A percentile compares a stretch with the other conserved stretches of the same genome.
Evolutionary conservation across 352 stramenopile genomes (phyloP).

Genomic region (Phytophthora crassamura): DNA sequence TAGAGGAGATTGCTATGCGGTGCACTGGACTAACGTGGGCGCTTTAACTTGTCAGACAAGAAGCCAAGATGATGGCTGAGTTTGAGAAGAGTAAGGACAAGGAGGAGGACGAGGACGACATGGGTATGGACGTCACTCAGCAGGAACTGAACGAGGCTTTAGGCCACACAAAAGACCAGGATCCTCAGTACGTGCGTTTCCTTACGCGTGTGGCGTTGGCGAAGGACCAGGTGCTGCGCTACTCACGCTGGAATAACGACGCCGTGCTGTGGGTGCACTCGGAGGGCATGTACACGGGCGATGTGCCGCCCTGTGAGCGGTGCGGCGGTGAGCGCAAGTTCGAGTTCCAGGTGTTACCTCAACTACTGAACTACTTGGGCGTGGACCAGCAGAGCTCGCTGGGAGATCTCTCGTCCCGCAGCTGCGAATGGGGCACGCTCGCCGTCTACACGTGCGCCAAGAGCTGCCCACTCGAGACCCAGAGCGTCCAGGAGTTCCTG

Average conservation of each 20-base stretch:
- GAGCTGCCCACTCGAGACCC: slow-evolving; percentile 80
- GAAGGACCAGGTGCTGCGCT: slow-evolving; percentile 89
- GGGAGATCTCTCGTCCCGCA: slow-evolving; percentile 57
- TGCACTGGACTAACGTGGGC: background rate
- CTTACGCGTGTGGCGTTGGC: slow-evolving; percentile 82
- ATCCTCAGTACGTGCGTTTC: slow-evolving; percentile 84
- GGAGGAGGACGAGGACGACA: slow-evolving; percentile 69
- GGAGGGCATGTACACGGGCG: slow-evolving; percentile 43
- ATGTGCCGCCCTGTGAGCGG: slow-evolving; percentile 74
- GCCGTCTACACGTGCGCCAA: slow-evolving; percentile 92
- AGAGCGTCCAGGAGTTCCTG: slow-evolving; percentile 73
- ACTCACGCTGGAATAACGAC: slow-evolving; percentile 89
- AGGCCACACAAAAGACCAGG: slow-evolving; percentile 62
- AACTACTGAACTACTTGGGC: slow-evolving; percentile 93
- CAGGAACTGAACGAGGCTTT: slow-evolving; percentile 78
- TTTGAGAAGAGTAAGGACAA: slow-evolving; percentile 69
- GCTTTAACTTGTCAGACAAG: too few relatives aligned
- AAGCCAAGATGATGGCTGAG: slow-evolving; percentile 75
- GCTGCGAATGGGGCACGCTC: slow-evolving; percentile 93
- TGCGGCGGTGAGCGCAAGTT: slow-evolving; percentile 90
- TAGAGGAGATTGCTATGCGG: background rate
- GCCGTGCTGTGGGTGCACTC: slow-evolving; percentile 91
- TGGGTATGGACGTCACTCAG: slow-evolving; percentile 78
- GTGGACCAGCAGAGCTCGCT: slow-evolving; percentile 74
- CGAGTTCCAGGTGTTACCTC: slow-evolving; percentile 96